Evolutionary conservation across 2,329 filamentous ascomycete genomes (phyloP), one percentile per base, ranked within the genome.

Genomic region (Rhytidhysteron rufulum): DNA sequence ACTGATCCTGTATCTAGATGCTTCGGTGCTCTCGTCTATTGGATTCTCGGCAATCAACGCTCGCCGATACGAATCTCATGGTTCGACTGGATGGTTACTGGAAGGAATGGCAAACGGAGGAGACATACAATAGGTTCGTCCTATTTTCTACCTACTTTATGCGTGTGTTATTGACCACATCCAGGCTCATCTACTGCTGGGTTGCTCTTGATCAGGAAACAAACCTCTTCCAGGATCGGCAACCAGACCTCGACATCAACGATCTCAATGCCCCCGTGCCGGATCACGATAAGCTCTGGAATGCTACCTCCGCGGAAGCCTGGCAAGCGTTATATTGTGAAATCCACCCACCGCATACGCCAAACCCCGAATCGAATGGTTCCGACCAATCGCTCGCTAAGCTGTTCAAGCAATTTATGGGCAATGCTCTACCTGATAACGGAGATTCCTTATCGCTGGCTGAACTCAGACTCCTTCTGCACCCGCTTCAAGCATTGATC

Each of bases 141-240:
- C 27, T 37, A 34, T n/a, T n/a, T n/a, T n/a, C 24, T 20, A 8
- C 16, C 9, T 27, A 8, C 8, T 7, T 27, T 13, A 7, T 8
- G 13, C 7, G 24, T 13, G 24, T 8, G 24, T 13, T 27, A 13
- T 27, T 27, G 13, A 27, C 24, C 7, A 27, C 7, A 13, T 27
- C 22, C 19, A 78, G 77, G 47, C 63, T 81, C 22, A 73, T 78
- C 1, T 79, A 80, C 58, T 78, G 77, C 52, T 81, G 77, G 73
- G 74, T 79, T 22, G 77, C 77, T 68, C 68, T 78, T 10, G 78
- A 82, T 53, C 77, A 80, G 44, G 78, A 82, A 52, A 66, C 81
- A 36, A 77, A 75, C 45, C 63, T 82, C 11, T 81, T 81, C 57
- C 70, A 80, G 44, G 78, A 82, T 16, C 17, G 33, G 22, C 11